Conservation (phyloP, 2,329 filamentous ascomycete genomes). For the Trichoderma arundinaceum region DNA sequence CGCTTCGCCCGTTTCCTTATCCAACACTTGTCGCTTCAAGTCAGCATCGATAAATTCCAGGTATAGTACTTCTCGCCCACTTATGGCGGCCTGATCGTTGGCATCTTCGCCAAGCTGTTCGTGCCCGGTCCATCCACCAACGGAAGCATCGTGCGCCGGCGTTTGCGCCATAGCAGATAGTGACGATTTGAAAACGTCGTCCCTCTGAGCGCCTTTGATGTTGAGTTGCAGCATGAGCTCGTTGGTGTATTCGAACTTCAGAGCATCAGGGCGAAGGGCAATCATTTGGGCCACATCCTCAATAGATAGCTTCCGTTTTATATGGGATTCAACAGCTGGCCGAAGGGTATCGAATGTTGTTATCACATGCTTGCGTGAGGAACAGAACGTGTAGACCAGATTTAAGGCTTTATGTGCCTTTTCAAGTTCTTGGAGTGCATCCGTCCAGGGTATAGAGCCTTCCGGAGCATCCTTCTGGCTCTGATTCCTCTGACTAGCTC, state of each 20-base stretch:
- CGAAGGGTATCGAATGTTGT: conserved; percentile 92
- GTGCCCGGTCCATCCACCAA: conserved; percentile 60
- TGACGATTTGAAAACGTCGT: conserved; percentile 64
- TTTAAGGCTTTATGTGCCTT: conserved; percentile 85
- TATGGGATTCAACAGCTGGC: conserved; percentile 82
- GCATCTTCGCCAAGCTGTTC: conserved; percentile 47
- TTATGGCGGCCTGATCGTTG: conserved; percentile 34
- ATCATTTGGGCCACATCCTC: conserved; percentile 85
- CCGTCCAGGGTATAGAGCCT: conserved; percentile 67
- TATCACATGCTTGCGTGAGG: conserved; percentile 86
- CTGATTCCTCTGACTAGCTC: background rate
- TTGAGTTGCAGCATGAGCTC: conserved; percentile 83
- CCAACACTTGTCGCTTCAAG: conserved; percentile 76
- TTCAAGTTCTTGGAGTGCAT: conserved; percentile 72
- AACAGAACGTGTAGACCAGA: conserved; percentile 93
- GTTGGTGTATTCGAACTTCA: conserved; percentile 87
- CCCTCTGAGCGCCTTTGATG: conserved; percentile 68
- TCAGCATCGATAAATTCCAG: conserved; percentile 96
- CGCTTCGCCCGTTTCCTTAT: conserved; percentile 75
- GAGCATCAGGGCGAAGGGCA: conserved; percentile 74
- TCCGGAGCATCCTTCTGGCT: conserved; percentile 26
- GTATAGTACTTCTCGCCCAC: conserved; percentile 72
- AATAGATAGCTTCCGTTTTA: conserved; percentile 69
- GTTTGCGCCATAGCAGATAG: conserved; percentile 56
- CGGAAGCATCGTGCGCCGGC: conserved; percentile 60